Evolutionary conservation across 148 eudicot species (phyloP).

Genomic region (Rhododendron kiyosumense): DNA sequence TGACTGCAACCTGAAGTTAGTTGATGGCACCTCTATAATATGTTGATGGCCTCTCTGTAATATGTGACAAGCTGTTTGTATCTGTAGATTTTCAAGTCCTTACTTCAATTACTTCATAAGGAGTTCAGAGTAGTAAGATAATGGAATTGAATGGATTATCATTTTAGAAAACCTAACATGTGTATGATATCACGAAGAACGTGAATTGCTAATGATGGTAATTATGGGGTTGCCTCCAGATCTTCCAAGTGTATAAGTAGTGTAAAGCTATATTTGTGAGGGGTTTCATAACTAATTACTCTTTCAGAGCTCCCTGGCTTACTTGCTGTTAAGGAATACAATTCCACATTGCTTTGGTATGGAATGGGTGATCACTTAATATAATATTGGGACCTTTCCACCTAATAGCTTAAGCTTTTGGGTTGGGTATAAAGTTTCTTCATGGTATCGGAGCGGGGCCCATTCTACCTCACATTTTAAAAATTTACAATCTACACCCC

Average conservation of each 20-base stretch:
- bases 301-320: background rate
- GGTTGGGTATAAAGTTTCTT: background rate
- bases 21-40: background rate
- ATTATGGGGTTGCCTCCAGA: background rate
- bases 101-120: background rate
- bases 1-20: slow-evolving; percentile 1
- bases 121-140: background rate
- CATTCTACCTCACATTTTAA: background rate
- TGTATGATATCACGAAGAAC: background rate
- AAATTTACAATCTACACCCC: background rate
- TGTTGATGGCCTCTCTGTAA: background rate
- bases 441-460: background rate
- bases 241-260: background rate
- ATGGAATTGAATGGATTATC: background rate
- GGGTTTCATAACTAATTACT: background rate
- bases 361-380: background rate
- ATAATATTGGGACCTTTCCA: background rate
- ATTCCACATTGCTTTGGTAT: background rate
- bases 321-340: background rate
- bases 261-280: background rate
- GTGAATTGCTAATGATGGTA: background rate
- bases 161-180: background rate
- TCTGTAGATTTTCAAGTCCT: background rate
- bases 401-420: background rate
- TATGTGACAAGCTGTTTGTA: background rate